These are phyloP conservation scores for Leccinum subtestaceum DNA, from an alignment of 768 basidiomycete genomes.

Conservation along the genomic window DNA sequence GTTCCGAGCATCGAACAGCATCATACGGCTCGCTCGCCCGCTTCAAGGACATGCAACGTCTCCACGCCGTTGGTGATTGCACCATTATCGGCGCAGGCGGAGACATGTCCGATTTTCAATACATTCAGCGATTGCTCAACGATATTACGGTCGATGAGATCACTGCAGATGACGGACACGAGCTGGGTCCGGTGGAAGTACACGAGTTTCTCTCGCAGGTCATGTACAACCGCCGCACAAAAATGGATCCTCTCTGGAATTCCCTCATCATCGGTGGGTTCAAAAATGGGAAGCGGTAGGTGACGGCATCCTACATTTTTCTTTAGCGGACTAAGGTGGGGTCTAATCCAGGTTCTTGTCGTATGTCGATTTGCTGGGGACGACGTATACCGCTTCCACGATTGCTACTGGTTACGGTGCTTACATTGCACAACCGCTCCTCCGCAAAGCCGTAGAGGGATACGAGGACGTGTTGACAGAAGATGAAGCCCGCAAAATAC, in stretches of 20 bases:
- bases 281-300: constrained; percentile 77
- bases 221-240: constrained; percentile 85
- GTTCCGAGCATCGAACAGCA: constrained; percentile 43
- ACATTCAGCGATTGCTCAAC: constrained; percentile 79
- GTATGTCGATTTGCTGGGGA: constrained; percentile 94
- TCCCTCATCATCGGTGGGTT: constrained; percentile 88
- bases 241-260: constrained; percentile 96
- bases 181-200: constrained; percentile 82
- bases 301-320: background rate
- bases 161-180: constrained; percentile 78
- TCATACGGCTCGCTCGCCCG: constrained; percentile 97
- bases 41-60: constrained; percentile 90
- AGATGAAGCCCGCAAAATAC: constrained; percentile 71
- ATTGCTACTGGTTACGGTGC: constrained; percentile 94
- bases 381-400: constrained; percentile 90
- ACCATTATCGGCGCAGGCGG: constrained; percentile 92
- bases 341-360: constrained; percentile 71
- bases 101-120: constrained; percentile 98
- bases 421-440: constrained; percentile 88
- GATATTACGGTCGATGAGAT: constrained; percentile 76
- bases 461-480: constrained; percentile 70
- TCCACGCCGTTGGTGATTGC: constrained; percentile 78
- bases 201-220: constrained; percentile 89
- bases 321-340: background rate
- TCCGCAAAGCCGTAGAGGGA: constrained; percentile 89